phyloP scores from a whole-genome alignment of 495 filamentous ascomycete genomes.

The Talaromyces proteolyticus region DNA sequence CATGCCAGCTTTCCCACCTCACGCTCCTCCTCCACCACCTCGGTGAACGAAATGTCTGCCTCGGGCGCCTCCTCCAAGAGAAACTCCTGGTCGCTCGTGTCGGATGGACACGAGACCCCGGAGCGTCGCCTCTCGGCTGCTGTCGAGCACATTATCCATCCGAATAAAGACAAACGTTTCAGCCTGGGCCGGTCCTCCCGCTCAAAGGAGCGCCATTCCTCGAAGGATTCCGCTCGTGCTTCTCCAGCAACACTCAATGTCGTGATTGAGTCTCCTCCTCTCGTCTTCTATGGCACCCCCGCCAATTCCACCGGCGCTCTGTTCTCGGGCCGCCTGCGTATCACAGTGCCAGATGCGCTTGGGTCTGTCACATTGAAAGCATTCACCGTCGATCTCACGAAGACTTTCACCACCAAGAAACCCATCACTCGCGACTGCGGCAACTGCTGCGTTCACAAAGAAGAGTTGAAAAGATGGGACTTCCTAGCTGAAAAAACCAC shows the following conservation, averaged over 20 bases:
- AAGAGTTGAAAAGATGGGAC: conserved; percentile 70
- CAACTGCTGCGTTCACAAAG: conserved; percentile 63
- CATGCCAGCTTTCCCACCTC: conserved; percentile 17
- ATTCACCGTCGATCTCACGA: conserved; percentile 63
- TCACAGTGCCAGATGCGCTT: conserved; percentile 57
- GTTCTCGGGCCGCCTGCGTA: conserved; percentile 74
- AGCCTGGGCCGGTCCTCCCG: conserved; percentile 29
- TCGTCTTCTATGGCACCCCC: conserved; percentile 74
- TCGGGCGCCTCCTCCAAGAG: conserved; percentile 22
- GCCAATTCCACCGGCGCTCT: conserved; percentile 78
- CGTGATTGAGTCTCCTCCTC: conserved; percentile 82
- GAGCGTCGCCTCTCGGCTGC: conserved; percentile 39
- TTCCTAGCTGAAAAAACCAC: conserved; percentile 64
- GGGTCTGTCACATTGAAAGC: conserved; percentile 55
- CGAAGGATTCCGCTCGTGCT: conserved; percentile 12
- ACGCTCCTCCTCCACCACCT: conserved; percentile 31
- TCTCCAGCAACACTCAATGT: conserved; percentile 60
- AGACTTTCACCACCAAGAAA: conserved; percentile 65
- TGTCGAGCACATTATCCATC: conserved; percentile 41
- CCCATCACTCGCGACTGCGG: conserved; percentile 73
- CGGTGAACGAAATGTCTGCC: conserved; percentile 35
- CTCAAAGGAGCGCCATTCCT: conserved; percentile 32
- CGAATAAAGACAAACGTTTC: conserved; percentile 39
- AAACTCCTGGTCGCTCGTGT: conserved; percentile 14
- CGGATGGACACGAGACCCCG: conserved; percentile 26